These are phyloP conservation scores for Pyrrhoderma lamaoense DNA, from an alignment of 1,284 basidiomycete genomes.

Conservation along the genomic window DNA sequence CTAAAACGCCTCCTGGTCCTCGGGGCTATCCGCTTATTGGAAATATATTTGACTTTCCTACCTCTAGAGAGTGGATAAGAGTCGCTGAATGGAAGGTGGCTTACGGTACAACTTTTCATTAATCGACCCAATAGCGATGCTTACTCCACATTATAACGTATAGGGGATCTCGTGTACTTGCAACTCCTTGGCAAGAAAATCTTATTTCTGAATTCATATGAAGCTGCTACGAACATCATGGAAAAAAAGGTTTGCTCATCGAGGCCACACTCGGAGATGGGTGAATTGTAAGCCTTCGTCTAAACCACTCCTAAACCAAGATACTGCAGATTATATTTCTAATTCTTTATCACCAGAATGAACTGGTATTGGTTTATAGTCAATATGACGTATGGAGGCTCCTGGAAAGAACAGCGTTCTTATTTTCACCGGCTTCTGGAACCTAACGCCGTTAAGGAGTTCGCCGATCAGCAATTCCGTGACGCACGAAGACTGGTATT, in stretches of 20 bases:
- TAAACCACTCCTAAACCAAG: no score
- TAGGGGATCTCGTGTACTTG: conserved; percentile 23
- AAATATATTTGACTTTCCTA: conserved; percentile 13
- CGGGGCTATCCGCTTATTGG: conserved; percentile 5
- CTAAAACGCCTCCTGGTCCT: conserved; percentile 6
- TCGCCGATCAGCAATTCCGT: no score
- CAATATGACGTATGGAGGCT: conserved; percentile 22
- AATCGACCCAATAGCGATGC: conserved; percentile 17
- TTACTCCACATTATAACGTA: background rate
- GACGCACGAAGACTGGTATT: no score
- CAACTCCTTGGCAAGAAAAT: conserved; percentile 20
- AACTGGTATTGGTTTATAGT: conserved; percentile 16
- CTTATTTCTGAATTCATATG: conserved; percentile 22
- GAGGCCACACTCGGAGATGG: conserved; percentile 18
- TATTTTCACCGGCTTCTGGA: no score
- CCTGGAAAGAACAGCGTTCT: conserved; percentile 21
- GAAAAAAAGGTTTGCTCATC: conserved; percentile 23
- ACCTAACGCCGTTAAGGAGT: no score
- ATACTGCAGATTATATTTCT: background rate
- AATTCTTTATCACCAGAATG: conserved; percentile 5
- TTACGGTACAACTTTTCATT: conserved; percentile 12
- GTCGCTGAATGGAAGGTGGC: conserved; percentile 2
- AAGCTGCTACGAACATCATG: conserved; percentile 21
- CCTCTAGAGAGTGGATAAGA: conserved; percentile 3
- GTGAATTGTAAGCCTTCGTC: conserved; percentile 4